A percentile compares a stretch with the other conserved stretches of the same genome.
phyloP scores from a whole-genome alignment of 2,329 filamentous ascomycete genomes.

The Aspergillus phoenicis region DNA sequence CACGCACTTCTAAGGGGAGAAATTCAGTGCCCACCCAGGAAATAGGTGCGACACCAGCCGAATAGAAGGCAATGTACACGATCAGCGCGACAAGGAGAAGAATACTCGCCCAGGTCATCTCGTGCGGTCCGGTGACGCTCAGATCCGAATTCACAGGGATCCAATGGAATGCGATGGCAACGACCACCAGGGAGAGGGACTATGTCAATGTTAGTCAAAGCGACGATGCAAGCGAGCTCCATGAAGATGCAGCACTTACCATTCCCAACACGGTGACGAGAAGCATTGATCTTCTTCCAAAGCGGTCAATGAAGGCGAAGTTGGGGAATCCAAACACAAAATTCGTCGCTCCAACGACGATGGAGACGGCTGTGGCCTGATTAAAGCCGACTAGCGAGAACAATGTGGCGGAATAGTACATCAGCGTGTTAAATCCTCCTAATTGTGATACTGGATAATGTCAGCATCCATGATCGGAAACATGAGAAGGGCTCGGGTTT shows the following conservation, averaged over 20 bases:
- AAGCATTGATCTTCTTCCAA: neutral
- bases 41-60: conserved; percentile 44
- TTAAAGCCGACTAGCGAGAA: conserved; percentile 54
- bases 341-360: conserved; percentile 37
- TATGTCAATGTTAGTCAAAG: neutral
- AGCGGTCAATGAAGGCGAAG: conserved; percentile 47
- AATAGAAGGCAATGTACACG: conserved; percentile 49
- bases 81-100: conserved; percentile 50
- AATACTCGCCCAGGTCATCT: conserved; percentile 38
- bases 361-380: conserved; percentile 53
- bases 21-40: conserved; percentile 54
- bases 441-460: conserved; percentile 41
- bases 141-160: conserved; percentile 50
- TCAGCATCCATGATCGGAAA: neutral
- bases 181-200: conserved; percentile 37
- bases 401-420: conserved; percentile 49
- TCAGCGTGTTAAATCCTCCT: conserved; percentile 49
- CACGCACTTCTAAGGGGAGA: conserved; percentile 53
- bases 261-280: neutral
- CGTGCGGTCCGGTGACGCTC: conserved; percentile 36
- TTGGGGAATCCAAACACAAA: conserved; percentile 55
- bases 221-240: neutral
- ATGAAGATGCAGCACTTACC: neutral
- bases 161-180: conserved; percentile 51
- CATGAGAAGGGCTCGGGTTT: neutral